A percentile compares a stretch with the other conserved stretches of the same genome.
Conservation (phyloP, 495 filamentous ascomycete species). For the Parachaetomium inaequale region DNA sequence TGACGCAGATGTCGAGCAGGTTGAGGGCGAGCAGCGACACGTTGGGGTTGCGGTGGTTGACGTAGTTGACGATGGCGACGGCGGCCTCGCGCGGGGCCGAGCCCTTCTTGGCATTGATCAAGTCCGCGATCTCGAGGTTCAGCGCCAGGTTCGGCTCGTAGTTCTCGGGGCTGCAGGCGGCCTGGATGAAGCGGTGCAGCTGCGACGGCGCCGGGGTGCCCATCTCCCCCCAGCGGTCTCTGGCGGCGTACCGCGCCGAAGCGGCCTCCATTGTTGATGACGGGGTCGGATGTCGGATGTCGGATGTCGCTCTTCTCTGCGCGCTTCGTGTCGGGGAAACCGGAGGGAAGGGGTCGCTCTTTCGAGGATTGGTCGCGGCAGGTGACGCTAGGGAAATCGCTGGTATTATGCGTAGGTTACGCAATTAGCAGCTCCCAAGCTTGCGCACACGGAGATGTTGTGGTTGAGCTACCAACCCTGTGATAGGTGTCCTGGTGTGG, state of each 20-base stretch:
- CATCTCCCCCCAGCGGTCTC: conserved; percentile 88
- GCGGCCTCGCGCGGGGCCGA: conserved; percentile 95
- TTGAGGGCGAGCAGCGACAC: conserved; percentile 84
- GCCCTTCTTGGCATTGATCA: conserved; percentile 97
- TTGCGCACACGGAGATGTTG: background rate
- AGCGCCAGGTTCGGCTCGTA: conserved; percentile 96
- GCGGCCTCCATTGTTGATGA: conserved; percentile 77
- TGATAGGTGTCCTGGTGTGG: background rate
- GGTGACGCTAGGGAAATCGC: background rate
- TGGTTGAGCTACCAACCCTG: background rate
- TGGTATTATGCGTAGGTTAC: background rate
- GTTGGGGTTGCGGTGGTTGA: conserved; percentile 96
- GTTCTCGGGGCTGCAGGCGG: conserved; percentile 92
- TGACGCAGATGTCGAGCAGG: conserved; percentile 97
- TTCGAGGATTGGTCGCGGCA: background rate
- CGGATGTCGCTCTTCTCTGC: conserved; percentile 2
- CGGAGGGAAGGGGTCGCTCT: background rate
- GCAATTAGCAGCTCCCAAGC: background rate
- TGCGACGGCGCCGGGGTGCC: conserved; percentile 74
- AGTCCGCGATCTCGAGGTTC: conserved; percentile 92
- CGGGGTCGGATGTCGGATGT: background rate
- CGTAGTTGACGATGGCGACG: conserved; percentile 85
- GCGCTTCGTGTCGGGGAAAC: background rate
- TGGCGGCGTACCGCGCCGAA: conserved; percentile 88
- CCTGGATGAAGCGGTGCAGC: conserved; percentile 90